These are phyloP conservation scores for Boletus subparvulus DNA, from an alignment of 768 basidiomycete species.

Conservation along the genomic window DNA sequence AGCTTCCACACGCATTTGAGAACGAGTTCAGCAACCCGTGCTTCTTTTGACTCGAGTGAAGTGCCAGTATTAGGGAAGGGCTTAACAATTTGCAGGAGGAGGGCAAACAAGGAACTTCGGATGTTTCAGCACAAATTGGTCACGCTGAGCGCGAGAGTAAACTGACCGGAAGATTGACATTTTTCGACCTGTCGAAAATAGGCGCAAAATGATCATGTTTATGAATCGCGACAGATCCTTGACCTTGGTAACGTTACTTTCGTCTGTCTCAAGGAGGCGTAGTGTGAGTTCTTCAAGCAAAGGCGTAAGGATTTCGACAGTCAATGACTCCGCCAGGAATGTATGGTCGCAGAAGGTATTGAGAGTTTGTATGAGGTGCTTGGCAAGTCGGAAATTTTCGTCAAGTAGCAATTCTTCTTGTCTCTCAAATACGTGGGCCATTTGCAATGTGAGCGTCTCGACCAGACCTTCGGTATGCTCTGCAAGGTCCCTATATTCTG, in stretches of 20 bases:
- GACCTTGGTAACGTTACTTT: conserved; percentile 76
- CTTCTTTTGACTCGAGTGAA: conserved; percentile 71
- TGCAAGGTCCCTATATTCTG: conserved; percentile 74
- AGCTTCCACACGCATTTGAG: conserved; percentile 98
- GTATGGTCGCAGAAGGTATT: conserved; percentile 93
- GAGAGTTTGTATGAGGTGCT: conserved; percentile 95
- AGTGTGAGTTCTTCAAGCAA: conserved; percentile 91
- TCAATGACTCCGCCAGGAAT: conserved; percentile 82
- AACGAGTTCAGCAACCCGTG: conserved; percentile 89
- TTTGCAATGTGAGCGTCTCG: conserved; percentile 87
- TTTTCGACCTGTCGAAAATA: conserved; percentile 87
- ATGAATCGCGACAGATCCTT: conserved; percentile 95
- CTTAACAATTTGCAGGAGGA: conserved; percentile 80
- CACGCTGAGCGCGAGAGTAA: background rate
- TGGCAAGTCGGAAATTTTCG: conserved; percentile 89
- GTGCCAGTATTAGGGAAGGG: conserved; percentile 80
- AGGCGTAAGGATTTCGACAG: conserved; percentile 78
- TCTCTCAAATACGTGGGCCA: conserved; percentile 88
- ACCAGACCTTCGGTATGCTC: conserved; percentile 82
- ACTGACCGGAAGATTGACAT: conserved; percentile 90
- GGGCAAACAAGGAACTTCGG: conserved; percentile 59
- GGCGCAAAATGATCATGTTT: conserved; percentile 94
- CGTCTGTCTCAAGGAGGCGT: conserved; percentile 91
- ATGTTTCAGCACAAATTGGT: conserved; percentile 4
- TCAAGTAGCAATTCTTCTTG: conserved; percentile 70